Evolutionary conservation across 1,284 basidiomycete species (phyloP), one percentile per base, ranked within the genome.

Genomic region (Inonotus hispidus): DNA sequence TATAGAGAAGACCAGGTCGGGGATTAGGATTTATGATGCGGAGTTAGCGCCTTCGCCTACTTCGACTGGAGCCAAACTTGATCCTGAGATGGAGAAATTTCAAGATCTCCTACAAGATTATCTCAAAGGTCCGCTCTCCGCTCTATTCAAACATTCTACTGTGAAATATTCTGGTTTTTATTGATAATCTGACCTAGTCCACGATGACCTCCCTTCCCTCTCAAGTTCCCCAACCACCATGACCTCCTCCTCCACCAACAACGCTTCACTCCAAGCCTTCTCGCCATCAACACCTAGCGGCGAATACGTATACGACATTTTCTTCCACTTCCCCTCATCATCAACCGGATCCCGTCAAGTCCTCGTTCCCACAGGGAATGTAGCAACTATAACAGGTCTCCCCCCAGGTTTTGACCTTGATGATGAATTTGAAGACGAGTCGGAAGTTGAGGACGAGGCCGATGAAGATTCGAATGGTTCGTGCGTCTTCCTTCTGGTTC

Each of bases 391-490:
- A 87, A 88, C 83, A 23, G 87, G 87, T 7, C 73, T 90, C 2
- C 86, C 88, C 29, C 74, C 78, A 16, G 66, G 69, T 23, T 68
- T 82, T 74, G 39, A 81, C 65, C 82, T 83, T 35, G 83, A 83
- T 6, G 81, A 81, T 25, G 84, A 85, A 38, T 82, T 81, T 0
- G 64, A 61, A 35, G 62, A 60, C 14, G 64, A 64, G 6, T 65
- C 60, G 8, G 87, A 88, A 63, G 77, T 78, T 61, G 85, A 84
- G 63, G 89, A 89, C 61, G 87, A 88, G 65, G 89, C 82, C 2
- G 89, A 91, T 63, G 89, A 91, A 67, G 88, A 91, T 66, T 91
- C 88, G 0, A 91, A 91, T 71, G 87, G 88, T 88, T 57, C 47
- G 76, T 68, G 1, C 47, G 76, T 68, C 1, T 53, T 11, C 56